Evolutionary conservation across 108 stramenopile genomes (phyloP).

Genomic region (Tribonema minus): DNA sequence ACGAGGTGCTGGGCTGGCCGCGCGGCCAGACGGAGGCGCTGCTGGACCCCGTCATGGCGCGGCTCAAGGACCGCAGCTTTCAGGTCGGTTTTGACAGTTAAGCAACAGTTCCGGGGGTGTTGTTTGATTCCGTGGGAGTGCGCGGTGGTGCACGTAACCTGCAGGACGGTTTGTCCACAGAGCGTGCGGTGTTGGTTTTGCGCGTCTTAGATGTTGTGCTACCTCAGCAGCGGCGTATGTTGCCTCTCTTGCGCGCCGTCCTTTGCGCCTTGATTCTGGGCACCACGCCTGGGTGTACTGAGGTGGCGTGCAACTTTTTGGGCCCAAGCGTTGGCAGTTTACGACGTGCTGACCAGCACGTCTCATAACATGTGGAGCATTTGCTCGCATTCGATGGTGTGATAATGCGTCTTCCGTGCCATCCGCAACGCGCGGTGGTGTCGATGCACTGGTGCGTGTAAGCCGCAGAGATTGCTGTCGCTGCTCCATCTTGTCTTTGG

Average conservation of each 20-base stretch:
- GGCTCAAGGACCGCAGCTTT: too few species aligned
- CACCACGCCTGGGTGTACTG: too few species aligned
- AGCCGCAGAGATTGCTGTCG: neutral
- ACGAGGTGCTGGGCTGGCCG: conserved; percentile 72
- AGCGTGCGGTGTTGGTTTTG: neutral
- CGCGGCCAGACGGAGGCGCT: conserved; percentile 65
- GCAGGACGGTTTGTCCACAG: neutral
- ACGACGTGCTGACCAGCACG: too few species aligned
- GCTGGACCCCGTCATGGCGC: conserved; percentile 70
- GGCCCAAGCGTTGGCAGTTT: too few species aligned
- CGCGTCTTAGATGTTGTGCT: neutral
- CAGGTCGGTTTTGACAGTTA: too few species aligned
- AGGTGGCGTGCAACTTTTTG: too few species aligned
- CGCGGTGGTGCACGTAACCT: neutral
- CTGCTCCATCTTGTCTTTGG: neutral
- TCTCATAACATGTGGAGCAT: too few species aligned
- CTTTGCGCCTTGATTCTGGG: too few species aligned
- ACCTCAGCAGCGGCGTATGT: neutral
- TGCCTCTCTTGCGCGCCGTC: too few species aligned
- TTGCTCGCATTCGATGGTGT: too few species aligned
- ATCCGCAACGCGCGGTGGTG: neutral
- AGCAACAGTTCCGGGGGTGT: neutral
- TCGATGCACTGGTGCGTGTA: neutral
- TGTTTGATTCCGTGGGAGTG: neutral
- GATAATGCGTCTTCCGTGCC: too few species aligned